Percentiles rank a stretch among this genome's conserved stretches.
Evolutionary conservation across 768 basidiomycete species (phyloP).

Genomic region (Cubamyces lactineus): DNA sequence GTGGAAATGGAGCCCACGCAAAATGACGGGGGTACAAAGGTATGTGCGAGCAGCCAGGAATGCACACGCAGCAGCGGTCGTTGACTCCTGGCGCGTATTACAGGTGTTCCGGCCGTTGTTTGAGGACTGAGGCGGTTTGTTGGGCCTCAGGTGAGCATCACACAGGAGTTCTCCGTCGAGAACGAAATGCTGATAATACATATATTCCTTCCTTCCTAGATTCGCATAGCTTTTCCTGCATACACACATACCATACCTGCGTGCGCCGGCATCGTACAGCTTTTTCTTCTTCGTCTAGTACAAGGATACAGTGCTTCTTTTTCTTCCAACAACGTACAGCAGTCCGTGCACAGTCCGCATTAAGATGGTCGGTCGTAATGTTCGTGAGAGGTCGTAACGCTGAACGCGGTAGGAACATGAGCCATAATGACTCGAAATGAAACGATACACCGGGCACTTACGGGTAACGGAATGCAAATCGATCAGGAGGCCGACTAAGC

Average conservation of each 20-base stretch:
- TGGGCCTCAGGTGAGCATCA: neutral
- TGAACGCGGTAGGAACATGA: neutral
- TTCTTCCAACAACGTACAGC: neutral
- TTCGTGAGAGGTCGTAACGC: slow-evolving; percentile 9
- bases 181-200: neutral
- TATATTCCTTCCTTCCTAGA: neutral
- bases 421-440: neutral
- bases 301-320: neutral
- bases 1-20: slow-evolving; percentile 34
- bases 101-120: slow-evolving; percentile 37
- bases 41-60: slow-evolving; percentile 4
- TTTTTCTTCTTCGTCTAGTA: neutral
- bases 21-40: slow-evolving; percentile 25
- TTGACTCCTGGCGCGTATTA: neutral
- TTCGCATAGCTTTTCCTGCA: neutral
- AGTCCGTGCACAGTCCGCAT: neutral
- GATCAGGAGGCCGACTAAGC: neutral
- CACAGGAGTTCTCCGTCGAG: neutral
- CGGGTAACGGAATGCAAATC: neutral
- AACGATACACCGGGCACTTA: neutral
- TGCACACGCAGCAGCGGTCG: neutral
- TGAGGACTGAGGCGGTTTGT: slow-evolving; percentile 28
- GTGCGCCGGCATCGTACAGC: neutral
- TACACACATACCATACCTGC: neutral
- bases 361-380: neutral